Conservation (phyloP, 176 grass and related monocot genomes). For the Carex parvula region DNA sequence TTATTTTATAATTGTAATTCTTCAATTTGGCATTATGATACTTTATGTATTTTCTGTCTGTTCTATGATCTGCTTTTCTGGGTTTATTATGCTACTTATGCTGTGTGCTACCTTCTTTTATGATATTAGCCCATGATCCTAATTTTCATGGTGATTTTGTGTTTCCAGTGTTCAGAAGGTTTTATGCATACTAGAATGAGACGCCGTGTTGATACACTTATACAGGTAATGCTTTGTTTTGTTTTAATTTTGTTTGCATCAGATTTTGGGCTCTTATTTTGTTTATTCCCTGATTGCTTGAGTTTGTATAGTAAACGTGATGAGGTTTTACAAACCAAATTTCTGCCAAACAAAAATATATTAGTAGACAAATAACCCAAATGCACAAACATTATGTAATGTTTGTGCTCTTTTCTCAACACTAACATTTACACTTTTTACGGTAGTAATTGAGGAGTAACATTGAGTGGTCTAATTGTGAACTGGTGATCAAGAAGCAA, state of each 20-base stretch:
- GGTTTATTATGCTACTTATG: not conserved
- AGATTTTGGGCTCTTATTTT: not conserved
- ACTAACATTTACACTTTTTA: not conserved
- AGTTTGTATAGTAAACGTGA: not conserved
- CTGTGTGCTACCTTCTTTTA: not conserved
- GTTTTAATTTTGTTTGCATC: not conserved
- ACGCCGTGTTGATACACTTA: slow-evolving; percentile 86
- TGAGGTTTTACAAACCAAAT: no score
- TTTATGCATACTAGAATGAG: slow-evolving; percentile 99
- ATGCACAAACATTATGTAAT: not conserved
- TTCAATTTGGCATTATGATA: not conserved
- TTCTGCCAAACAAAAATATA: no score
- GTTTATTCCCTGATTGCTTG: slow-evolving; percentile 15
- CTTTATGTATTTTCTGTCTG: not conserved
- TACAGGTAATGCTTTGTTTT: slow-evolving; percentile 51
- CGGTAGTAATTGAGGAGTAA: not conserved
- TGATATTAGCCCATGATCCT: not conserved
- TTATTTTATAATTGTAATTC: not conserved
- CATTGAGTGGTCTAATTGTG: not conserved
- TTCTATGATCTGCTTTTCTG: not conserved
- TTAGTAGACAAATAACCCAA: not conserved
- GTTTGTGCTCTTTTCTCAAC: not conserved
- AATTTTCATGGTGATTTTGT: slow-evolving; percentile 12
- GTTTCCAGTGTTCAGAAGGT: slow-evolving; percentile 86
- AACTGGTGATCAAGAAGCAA: not conserved